Conservation (phyloP, 2,329 filamentous ascomycete genomes). For the Ascochyta pisi region DNA sequence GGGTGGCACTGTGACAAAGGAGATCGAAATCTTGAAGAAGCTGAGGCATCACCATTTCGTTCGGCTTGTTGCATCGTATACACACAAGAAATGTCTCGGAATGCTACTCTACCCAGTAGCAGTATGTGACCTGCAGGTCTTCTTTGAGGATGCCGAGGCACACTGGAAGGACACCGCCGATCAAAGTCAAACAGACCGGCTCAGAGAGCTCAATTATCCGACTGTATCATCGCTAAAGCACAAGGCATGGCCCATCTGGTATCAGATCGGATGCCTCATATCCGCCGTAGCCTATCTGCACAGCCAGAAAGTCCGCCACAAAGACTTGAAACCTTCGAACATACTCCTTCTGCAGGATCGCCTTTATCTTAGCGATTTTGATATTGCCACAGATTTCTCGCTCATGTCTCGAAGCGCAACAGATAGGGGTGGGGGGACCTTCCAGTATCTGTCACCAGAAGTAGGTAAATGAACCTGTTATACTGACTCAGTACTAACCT, state of each 20-base stretch:
- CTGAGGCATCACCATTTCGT: constrained; percentile 28
- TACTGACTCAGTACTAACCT: no score
- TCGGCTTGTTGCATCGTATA: constrained; percentile 33
- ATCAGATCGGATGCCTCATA: constrained; percentile 26
- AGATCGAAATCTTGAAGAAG: constrained; percentile 32
- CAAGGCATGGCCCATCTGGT: constrained; percentile 54
- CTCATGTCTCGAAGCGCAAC: constrained; percentile 27
- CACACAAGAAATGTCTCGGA: constrained; percentile 22
- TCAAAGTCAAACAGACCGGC: no score
- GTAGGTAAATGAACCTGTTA: not conserved
- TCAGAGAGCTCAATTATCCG: not conserved
- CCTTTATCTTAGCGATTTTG: constrained; percentile 32
- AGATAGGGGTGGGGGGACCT: constrained; percentile 30
- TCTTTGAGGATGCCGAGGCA: constrained; percentile 29
- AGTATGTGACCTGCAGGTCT: constrained; percentile 26
- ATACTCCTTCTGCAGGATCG: constrained; percentile 20
- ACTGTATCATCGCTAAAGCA: constrained; percentile 53
- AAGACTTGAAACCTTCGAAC: constrained; percentile 33
- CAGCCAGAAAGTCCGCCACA: constrained; percentile 27
- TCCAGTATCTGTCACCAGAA: constrained; percentile 30
- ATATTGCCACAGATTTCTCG: constrained; percentile 30
- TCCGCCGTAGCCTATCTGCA: constrained; percentile 30
- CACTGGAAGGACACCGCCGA: constrained; percentile 54
- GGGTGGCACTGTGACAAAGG: constrained; percentile 21
- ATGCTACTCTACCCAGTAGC: constrained; percentile 30